Conservation (phyloP, 371 early-diverging fungal genomes). For the Zopfochytrium polystomum region DNA sequence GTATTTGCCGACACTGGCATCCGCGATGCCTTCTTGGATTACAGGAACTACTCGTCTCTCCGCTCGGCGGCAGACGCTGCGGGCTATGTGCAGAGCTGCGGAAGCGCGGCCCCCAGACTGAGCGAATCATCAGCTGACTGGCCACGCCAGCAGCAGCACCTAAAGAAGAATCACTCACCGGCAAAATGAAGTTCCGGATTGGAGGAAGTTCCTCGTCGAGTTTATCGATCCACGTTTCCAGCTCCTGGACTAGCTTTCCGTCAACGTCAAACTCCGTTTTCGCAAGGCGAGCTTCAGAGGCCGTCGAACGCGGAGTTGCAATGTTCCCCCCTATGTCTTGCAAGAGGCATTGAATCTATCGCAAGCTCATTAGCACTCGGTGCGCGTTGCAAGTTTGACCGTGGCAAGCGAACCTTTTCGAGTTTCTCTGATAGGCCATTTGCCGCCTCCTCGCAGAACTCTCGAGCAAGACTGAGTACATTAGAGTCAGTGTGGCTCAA, state of each 20-base stretch:
- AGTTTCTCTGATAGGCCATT: conserved; percentile 58
- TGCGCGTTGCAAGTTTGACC: neutral
- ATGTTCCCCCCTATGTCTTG: conserved; percentile 88
- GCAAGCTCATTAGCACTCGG: neutral
- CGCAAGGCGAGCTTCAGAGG: conserved; percentile 50
- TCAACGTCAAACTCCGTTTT: conserved; percentile 75
- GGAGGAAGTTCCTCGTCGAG: conserved; percentile 71
- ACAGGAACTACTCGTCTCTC: conserved; percentile 80
- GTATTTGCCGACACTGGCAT: conserved; percentile 63
- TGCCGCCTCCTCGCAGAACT: conserved; percentile 60
- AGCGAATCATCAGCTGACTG: neutral
- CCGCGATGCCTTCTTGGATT: conserved; percentile 59
- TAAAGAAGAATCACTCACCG: conserved; percentile 51
- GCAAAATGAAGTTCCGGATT: conserved; percentile 81
- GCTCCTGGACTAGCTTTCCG: conserved; percentile 51
- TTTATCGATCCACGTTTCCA: conserved; percentile 88
- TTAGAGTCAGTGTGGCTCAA: no score
- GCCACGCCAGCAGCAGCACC: conserved; percentile 31
- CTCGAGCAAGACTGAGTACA: conserved; percentile 62
- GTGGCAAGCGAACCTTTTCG: conserved; percentile 48
- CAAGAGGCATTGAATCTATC: conserved; percentile 81
- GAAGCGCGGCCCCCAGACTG: conserved; percentile 78
- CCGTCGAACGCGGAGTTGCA: conserved; percentile 77
- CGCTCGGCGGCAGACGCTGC: conserved; percentile 79
- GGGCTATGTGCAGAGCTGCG: conserved; percentile 63